These are phyloP conservation scores for Citrus glauca DNA, from an alignment of 345 rosid genomes.

Conservation along the genomic window DNA sequence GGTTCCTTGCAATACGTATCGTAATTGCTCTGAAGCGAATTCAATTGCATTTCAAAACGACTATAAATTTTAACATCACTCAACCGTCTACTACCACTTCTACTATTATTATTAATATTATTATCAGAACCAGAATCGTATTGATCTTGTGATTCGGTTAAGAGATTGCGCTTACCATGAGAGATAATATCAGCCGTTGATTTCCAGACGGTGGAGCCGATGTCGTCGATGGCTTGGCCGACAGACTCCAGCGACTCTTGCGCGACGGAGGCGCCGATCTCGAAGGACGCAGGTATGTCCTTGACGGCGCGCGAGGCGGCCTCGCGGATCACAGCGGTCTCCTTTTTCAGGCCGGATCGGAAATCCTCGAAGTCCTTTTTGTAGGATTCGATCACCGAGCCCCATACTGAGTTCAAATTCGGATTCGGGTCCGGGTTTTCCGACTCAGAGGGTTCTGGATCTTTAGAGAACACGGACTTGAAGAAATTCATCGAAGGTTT, in stretches of 20 bases:
- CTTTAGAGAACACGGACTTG: constrained; percentile 56
- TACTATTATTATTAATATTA: neutral
- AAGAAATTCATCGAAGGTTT: constrained; percentile 59
- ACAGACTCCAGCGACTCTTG: constrained; percentile 77
- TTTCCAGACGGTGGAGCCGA: constrained; percentile 69
- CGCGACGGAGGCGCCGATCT: constrained; percentile 69
- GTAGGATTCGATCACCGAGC: constrained; percentile 60
- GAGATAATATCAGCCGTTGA: constrained; percentile 69
- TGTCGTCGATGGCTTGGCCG: constrained; percentile 78
- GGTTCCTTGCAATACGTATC: constrained; percentile 51
- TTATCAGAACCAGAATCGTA: constrained; percentile 22
- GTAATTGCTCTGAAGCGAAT: constrained; percentile 44
- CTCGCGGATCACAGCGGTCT: constrained; percentile 56
- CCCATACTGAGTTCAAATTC: constrained; percentile 34
- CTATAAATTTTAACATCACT: constrained; percentile 41
- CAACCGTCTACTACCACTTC: constrained; percentile 4
- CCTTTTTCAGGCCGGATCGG: constrained; percentile 65
- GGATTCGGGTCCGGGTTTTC: constrained; percentile 13
- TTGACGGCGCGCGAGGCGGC: constrained; percentile 77
- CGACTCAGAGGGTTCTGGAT: constrained; percentile 25
- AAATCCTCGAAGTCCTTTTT: constrained; percentile 72
- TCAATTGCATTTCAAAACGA: constrained; percentile 67
- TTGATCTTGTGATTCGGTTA: constrained; percentile 21
- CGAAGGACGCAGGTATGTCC: constrained; percentile 60
- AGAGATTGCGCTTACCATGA: constrained; percentile 51